These are phyloP conservation scores for Ceratocystis huliohia DNA, from an alignment of 2,329 filamentous ascomycete species.

Conservation along the genomic window DNA sequence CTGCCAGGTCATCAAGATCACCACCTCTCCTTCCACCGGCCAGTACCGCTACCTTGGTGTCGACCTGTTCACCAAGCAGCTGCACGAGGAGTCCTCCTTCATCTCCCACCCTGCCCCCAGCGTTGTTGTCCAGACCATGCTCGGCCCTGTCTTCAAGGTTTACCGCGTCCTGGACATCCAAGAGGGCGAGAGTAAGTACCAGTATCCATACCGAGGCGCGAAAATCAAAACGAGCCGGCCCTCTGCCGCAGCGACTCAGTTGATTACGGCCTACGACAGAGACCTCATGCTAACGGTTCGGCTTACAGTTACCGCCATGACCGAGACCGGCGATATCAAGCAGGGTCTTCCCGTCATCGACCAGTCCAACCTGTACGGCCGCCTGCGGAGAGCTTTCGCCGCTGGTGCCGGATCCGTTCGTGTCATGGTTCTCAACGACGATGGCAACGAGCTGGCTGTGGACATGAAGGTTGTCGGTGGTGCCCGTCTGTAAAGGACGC, in stretches of 20 bases:
- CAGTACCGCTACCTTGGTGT: slow-evolving; percentile 99
- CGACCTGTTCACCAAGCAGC: slow-evolving; percentile 98
- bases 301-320: slow-evolving; percentile 73
- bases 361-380: slow-evolving; percentile 77
- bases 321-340: slow-evolving; percentile 97
- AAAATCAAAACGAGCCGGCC: background rate
- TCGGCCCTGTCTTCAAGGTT: slow-evolving; percentile 99
- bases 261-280: slow-evolving; percentile 16
- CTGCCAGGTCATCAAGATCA: slow-evolving; percentile 99
- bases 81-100: slow-evolving; percentile 97
- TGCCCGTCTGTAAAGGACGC: slow-evolving; percentile 47
- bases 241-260: background rate
- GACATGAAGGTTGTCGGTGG: slow-evolving; percentile 98
- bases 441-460: slow-evolving; percentile 85
- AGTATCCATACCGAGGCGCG: slow-evolving; percentile 17
- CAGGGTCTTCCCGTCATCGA: slow-evolving; percentile 85
- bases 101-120: slow-evolving; percentile 93
- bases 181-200: slow-evolving; percentile 45
- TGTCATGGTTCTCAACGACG: slow-evolving; percentile 89
- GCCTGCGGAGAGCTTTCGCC: slow-evolving; percentile 73
- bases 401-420: slow-evolving; percentile 87
- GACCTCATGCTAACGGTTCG: slow-evolving; percentile 20
- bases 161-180: slow-evolving; percentile 97
- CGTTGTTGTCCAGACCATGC: slow-evolving; percentile 98
- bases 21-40: slow-evolving; percentile 90